phyloP scores from a whole-genome alignment of 805 yeast genomes.

The Sporopachydermia quercuum region DNA sequence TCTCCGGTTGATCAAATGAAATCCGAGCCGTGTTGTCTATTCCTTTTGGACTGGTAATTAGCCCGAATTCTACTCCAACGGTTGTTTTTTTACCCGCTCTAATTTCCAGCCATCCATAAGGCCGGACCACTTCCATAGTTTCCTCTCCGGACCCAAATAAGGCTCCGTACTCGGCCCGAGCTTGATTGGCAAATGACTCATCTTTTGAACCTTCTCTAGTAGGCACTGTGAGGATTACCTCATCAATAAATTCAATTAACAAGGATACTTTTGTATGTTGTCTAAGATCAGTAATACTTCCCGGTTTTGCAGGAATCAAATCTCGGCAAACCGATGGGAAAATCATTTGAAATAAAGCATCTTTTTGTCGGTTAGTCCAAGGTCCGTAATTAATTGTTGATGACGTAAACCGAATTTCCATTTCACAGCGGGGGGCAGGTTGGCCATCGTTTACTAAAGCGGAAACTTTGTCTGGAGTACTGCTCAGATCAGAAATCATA shows the following conservation, averaged over 20 bases:
- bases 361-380: conserved; percentile 84
- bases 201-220: conserved; percentile 78
- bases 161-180: conserved; percentile 7
- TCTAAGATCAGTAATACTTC: conserved; percentile 37
- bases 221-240: conserved; percentile 59
- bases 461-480: conserved; percentile 21
- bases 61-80: conserved; percentile 29
- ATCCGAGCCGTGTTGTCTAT: conserved; percentile 35
- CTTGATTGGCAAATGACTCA: conserved; percentile 20
- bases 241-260: conserved; percentile 45
- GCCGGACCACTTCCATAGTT: conserved; percentile 29
- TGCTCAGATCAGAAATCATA: conserved; percentile 17
- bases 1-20: conserved; percentile 38
- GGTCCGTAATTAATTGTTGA: conserved; percentile 81
- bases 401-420: conserved; percentile 40
- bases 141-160: conserved; percentile 11
- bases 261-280: conserved; percentile 41
- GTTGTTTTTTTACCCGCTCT: conserved; percentile 41
- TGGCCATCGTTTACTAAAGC: conserved; percentile 45
- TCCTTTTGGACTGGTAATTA: conserved; percentile 40
- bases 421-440: conserved; percentile 41
- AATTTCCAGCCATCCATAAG: conserved; percentile 89
- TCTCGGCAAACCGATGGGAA: conserved; percentile 58
- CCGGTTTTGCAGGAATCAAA: conserved; percentile 25
- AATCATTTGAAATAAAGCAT: conserved; percentile 44